phyloP scores from a whole-genome alignment of 345 rosid genomes.

The Acer campestre region DNA sequence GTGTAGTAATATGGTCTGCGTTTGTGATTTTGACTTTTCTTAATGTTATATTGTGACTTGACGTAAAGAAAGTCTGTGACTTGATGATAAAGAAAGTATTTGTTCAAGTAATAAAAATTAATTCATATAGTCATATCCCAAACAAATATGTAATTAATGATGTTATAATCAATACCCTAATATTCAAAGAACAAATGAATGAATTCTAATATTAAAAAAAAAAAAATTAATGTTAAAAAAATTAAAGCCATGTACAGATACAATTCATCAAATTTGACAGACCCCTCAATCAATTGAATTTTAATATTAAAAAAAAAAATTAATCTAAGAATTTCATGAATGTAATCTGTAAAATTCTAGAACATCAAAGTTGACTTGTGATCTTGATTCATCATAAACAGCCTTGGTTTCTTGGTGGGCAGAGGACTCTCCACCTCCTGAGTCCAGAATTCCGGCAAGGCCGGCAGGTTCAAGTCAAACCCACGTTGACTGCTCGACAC shows the following conservation, averaged over 20 bases:
- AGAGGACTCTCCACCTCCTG: slow-evolving; percentile 73
- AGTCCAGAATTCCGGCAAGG: slow-evolving; percentile 58
- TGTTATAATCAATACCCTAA: not conserved
- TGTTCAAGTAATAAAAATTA: not conserved
- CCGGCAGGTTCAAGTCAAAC: slow-evolving; percentile 85
- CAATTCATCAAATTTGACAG: slow-evolving; percentile 15
- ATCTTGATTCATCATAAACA: slow-evolving; percentile 26
- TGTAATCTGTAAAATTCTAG: not conserved
- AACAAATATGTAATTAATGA: not conserved
- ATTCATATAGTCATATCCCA: slow-evolving; percentile 11
- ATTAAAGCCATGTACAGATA: slow-evolving; percentile 41
- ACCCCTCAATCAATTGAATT: not conserved
- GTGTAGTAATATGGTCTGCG: too few species aligned
- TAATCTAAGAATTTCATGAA: not conserved
- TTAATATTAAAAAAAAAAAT: not conserved
- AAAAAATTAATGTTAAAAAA: too few species aligned
- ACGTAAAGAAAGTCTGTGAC: too few species aligned
- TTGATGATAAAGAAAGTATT: too few species aligned
- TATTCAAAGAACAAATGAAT: slow-evolving; percentile 21
- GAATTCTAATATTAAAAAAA: too few species aligned
- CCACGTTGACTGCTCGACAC: slow-evolving; percentile 50
- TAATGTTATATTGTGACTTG: too few species aligned
- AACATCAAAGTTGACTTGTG: not conserved
- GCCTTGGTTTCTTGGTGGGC: slow-evolving; percentile 68
- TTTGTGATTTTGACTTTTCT: too few species aligned